Conservation (phyloP, 2,329 filamentous ascomycete genomes). For the Incumbomyces lentus region DNA sequence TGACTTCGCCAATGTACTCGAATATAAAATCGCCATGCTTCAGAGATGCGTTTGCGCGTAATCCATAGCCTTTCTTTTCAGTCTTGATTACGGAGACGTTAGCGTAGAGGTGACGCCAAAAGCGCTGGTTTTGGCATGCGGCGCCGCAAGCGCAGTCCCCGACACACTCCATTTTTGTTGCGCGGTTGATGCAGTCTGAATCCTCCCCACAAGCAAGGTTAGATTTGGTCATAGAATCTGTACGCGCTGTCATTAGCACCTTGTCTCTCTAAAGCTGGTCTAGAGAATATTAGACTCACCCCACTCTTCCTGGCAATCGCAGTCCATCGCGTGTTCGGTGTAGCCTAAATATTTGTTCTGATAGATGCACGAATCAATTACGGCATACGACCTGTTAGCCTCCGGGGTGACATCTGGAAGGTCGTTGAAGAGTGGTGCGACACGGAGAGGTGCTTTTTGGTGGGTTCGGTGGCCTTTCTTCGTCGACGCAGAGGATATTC, state of each 20-base stretch:
- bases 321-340: constrained; percentile 88
- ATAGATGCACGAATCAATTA: constrained; percentile 80
- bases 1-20: constrained; percentile 97
- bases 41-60: constrained; percentile 70
- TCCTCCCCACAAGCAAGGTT: constrained; percentile 91
- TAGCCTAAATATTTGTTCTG: constrained; percentile 83
- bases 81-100: constrained; percentile 92
- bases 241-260: constrained; percentile 26
- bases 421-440: constrained; percentile 59
- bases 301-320: constrained; percentile 91
- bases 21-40: constrained; percentile 85
- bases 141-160: constrained; percentile 78
- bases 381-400: constrained; percentile 64
- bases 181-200: constrained; percentile 96
- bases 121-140: constrained; percentile 87
- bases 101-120: constrained; percentile 82
- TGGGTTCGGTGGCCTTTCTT: constrained; percentile 65
- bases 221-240: constrained; percentile 40
- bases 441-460: constrained; percentile 55
- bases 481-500: constrained; percentile 54
- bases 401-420: constrained; percentile 69
- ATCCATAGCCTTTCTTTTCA: constrained; percentile 91
- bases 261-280: constrained; percentile 9
- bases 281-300: constrained; percentile 49
- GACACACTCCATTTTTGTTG: constrained; percentile 94